phyloP scores from a whole-genome alignment of 169 alveolate genomes.

The Cyclospora cayetanensis region DNA sequence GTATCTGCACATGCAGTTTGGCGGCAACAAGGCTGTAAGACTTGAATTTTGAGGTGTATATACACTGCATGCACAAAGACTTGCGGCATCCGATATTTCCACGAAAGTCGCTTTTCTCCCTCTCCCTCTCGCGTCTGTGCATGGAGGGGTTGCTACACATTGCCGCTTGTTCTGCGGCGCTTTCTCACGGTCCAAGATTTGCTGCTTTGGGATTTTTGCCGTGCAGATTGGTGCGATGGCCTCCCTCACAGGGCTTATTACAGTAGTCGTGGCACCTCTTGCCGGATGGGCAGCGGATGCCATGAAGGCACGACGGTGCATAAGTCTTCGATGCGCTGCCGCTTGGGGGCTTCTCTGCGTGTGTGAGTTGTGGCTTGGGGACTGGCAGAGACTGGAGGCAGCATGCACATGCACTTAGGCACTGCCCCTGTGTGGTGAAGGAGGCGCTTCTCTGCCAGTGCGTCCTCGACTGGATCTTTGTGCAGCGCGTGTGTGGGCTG shows the following conservation, averaged over 20 bases:
- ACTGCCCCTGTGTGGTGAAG: no score
- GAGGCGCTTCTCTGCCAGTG: no score
- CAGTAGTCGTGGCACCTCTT: slow-evolving; percentile 17
- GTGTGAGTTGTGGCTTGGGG: no score
- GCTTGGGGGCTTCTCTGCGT: not conserved
- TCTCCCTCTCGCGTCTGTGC: no score
- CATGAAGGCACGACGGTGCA: not conserved
- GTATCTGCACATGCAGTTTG: slow-evolving; percentile 47
- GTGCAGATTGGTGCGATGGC: slow-evolving; percentile 12
- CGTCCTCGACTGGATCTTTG: not conserved
- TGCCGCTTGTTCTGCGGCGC: no score
- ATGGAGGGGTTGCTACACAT: no score
- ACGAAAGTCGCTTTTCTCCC: no score
- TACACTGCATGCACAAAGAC: not conserved
- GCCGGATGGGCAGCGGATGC: slow-evolving; percentile 1
- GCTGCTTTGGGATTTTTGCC: not conserved
- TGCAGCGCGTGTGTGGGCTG: not conserved
- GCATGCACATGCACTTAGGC: no score
- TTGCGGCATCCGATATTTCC: no score
- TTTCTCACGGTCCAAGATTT: slow-evolving; percentile 2
- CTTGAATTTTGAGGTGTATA: not conserved
- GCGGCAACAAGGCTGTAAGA: slow-evolving; percentile 53
- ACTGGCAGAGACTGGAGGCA: no score
- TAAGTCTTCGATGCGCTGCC: not conserved
- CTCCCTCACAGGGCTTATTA: slow-evolving; percentile 15